phyloP scores from a whole-genome alignment of 2,329 filamentous ascomycete genomes.

The Fusarium goolgardi region DNA sequence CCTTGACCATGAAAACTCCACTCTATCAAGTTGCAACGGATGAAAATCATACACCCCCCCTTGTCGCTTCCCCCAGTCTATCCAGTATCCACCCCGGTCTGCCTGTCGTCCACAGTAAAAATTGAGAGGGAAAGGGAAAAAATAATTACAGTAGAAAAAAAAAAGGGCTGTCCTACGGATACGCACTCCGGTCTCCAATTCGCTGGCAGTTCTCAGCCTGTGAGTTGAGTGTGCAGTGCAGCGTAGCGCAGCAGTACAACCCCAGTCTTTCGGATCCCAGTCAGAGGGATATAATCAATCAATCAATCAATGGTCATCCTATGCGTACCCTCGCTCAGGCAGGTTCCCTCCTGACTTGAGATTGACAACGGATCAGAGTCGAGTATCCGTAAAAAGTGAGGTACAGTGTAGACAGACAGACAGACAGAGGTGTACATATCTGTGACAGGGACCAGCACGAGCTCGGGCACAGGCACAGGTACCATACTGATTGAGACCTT shows the following conservation, averaged over 20 bases:
- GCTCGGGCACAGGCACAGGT: constrained; percentile 17
- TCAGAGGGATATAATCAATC: constrained; percentile 32
- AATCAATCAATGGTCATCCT: constrained; percentile 28
- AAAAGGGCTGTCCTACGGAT: constrained; percentile 19
- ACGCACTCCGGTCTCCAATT: constrained; percentile 28
- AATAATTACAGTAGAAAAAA: constrained; percentile 19
- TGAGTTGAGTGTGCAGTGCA: constrained; percentile 6
- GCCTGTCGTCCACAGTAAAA: constrained; percentile 35
- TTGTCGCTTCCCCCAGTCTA: constrained; percentile 40
- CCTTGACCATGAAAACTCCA: constrained; percentile 30
- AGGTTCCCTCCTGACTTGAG: constrained; percentile 40
- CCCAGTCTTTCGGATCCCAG: constrained; percentile 35
- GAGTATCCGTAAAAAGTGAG: constrained; percentile 5
- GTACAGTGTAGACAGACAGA: constrained; percentile 23
- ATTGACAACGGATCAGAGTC: constrained; percentile 34
- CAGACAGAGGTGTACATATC: constrained; percentile 23
- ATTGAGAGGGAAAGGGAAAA: constrained; percentile 13
- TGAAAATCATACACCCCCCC: constrained; percentile 39
- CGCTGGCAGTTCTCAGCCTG: constrained; percentile 14
- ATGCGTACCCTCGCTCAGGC: constrained; percentile 25
- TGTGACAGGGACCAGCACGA: constrained; percentile 31
- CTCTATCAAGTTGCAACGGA: constrained; percentile 32
- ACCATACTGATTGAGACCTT: constrained; percentile 19
- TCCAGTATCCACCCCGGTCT: constrained; percentile 44
- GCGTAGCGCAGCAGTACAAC: constrained; percentile 3